These are phyloP conservation scores for Leccinum uliginosum DNA, from an alignment of 768 basidiomycete species.

Conservation along the genomic window DNA sequence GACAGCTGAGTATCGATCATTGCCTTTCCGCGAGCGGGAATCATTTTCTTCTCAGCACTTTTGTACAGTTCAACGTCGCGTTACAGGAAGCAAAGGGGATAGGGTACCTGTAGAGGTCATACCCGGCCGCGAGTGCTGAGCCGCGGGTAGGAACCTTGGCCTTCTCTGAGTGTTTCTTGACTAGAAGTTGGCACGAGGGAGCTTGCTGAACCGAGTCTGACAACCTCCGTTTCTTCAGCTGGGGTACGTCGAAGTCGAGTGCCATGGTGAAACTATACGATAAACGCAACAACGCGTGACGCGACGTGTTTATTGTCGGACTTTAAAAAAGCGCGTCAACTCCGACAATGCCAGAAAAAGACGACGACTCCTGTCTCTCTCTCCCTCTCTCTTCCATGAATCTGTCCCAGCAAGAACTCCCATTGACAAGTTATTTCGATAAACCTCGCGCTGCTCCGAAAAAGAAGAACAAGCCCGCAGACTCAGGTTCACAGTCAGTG, in stretches of 20 bases:
- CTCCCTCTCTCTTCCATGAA: constrained; percentile 18
- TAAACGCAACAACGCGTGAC: constrained; percentile 7
- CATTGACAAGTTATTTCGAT: constrained; percentile 26
- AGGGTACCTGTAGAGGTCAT: constrained; percentile 84
- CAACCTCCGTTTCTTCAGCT: constrained; percentile 60
- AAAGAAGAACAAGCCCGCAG: constrained; percentile 5
- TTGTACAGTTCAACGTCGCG: not conserved
- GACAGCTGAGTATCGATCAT: constrained; percentile 89
- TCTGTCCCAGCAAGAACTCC: constrained; percentile 31
- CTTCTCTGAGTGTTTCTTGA: constrained; percentile 81
- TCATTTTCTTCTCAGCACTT: constrained; percentile 79
- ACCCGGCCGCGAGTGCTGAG: constrained; percentile 83
- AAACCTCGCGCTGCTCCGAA: not conserved
- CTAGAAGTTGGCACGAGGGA: constrained; percentile 54
- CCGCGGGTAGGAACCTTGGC: constrained; percentile 86
- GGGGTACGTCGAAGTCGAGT: constrained; percentile 30
- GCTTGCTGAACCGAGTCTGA: constrained; percentile 36
- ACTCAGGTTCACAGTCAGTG: constrained; percentile 2
- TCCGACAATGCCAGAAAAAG: constrained; percentile 24
- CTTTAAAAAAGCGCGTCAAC: constrained; percentile 36
- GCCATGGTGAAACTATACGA: constrained; percentile 6
- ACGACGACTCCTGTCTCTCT: not conserved
- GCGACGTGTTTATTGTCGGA: constrained; percentile 26
- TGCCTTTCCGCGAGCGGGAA: constrained; percentile 90
- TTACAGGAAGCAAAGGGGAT: not conserved